Conservation (phyloP, 1,139 yeast genomes). For the Kluyveromyces marxianus region DNA sequence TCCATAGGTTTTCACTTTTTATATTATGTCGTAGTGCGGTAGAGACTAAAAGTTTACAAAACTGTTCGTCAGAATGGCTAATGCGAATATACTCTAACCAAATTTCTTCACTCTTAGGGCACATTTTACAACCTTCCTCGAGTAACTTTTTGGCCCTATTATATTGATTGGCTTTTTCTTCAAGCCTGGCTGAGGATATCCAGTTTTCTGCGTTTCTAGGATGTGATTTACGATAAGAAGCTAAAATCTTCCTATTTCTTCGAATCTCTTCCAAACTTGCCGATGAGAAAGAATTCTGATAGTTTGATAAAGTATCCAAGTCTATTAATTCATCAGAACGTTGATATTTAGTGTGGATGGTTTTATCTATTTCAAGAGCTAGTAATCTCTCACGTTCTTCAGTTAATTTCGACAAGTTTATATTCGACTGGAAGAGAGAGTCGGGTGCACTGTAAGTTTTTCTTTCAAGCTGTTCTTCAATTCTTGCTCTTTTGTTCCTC, state of each 20-base stretch:
- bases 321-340: background rate
- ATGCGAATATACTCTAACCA: constrained; percentile 80
- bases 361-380: constrained; percentile 34
- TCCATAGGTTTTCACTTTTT: constrained; percentile 60
- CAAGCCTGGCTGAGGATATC: constrained; percentile 82
- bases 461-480: constrained; percentile 55
- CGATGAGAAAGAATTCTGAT: background rate
- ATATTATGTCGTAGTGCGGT: constrained; percentile 57
- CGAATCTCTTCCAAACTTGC: constrained; percentile 37
- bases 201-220: constrained; percentile 75
- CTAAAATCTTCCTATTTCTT: constrained; percentile 53
- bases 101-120: constrained; percentile 61
- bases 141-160: constrained; percentile 54
- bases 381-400: constrained; percentile 32
- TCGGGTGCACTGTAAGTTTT: constrained; percentile 85
- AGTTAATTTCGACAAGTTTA: constrained; percentile 31
- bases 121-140: constrained; percentile 61
- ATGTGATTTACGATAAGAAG: constrained; percentile 62
- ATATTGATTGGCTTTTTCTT: constrained; percentile 54
- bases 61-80: constrained; percentile 41
- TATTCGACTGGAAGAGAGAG: constrained; percentile 36
- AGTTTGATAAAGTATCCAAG: background rate
- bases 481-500: constrained; percentile 63
- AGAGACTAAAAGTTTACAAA: constrained; percentile 51
- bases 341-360: constrained; percentile 10